Base-by-base conservation (phyloP, 1,284 basidiomycete genomes). In the Ganoderma lucidum region DNA sequence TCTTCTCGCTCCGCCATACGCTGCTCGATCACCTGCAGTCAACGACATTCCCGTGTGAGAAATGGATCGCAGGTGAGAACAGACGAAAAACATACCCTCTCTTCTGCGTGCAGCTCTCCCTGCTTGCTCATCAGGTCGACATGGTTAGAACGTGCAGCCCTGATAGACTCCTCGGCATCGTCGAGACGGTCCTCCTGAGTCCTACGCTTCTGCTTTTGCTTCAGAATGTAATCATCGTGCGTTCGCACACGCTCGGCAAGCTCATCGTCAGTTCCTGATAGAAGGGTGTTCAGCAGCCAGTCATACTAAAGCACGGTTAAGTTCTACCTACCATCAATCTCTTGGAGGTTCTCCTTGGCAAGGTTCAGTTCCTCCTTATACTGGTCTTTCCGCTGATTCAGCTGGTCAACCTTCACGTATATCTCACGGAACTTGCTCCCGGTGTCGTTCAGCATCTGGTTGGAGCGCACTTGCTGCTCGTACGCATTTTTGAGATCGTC, bases 371-470 rank as follows among this genome's bases (percentile, higher is more conserved):
- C 85, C 70, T 83, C 77, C 71, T 87, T 80, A 70, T 86, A 82
- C 23, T 84, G 82, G n/a, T 81, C 75, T 77, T 92, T 93, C 75
- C 88, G 87, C 69, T 90, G 85, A 67, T 93, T 85, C 62, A 96
- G 81, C 61, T 85, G 86, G 69, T 94, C 90, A 23, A 93, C 89
- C 70, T 90, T 89, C 63, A 92, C 82, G 76, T 96, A 96, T 61
- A 94, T 88, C 78, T 96, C 91, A 48, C 93, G 89, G 79, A 98
- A 98, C 75, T 93, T 92, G 19, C 90, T 90, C 1, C 95, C 93
- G 61, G 91, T 87, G 66, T 97, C 92, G 76, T 95, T 93, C 78
- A 97, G 95, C 61, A 90, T 88, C 69, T 90, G 85, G 79, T 99
- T 99, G 48, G 90, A 86, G 58, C 87, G 85, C 60, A 92, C 91